Base-by-base conservation (phyloP, 2,329 filamentous ascomycete genomes). In the Fusarium temperatum region DNA sequence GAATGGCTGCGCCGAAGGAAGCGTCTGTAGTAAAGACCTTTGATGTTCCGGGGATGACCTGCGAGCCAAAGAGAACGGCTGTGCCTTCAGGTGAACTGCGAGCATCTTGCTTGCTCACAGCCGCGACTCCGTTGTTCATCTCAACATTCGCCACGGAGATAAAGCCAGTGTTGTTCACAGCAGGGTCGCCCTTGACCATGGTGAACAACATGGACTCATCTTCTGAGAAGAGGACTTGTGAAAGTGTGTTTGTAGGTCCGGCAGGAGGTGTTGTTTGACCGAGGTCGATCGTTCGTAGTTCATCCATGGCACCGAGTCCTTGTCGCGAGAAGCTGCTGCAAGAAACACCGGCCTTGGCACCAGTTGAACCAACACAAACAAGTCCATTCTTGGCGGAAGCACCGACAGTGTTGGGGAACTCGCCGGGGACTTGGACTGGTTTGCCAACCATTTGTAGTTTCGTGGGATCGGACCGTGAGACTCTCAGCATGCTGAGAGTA, bases 101-200 rank as follows among this genome's bases (percentile, higher is more conserved):
- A 3, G 74, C 36, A 13, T 69, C 76, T 5, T 82, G 82, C 20
- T 80, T 54, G 80, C 74, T 63, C 71, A 71, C 30, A 55, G 17
- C 13, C 20, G 59, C 35, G 8, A 32, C 66, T 10, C 41, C 26
- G 6, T 54, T 53, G 13, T 20, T 11, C 17, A 20, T 12, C n/a
- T 76, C 48, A 1, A 91, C 84, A 0, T 84, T 73, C 68, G 89
- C 90, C 1, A 84, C 79, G 0, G 87, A 86, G 17, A 92, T 66
- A 73, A 89, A 91, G 1, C 90, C 89, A 0, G 85, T 88, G 59
- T 87, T 89, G 77, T 89, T 89, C 9, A 80, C 80, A 0, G 82
- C 73, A 0, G 87, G 87, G 62, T 91, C 84, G 3, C 90, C 90
- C 80, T 92, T 92, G 45, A 92, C 89, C 3, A 87, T 90, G 0